phyloP scores from a whole-genome alignment of 768 basidiomycete genomes.

The Flagelloscypha sp. region DNA sequence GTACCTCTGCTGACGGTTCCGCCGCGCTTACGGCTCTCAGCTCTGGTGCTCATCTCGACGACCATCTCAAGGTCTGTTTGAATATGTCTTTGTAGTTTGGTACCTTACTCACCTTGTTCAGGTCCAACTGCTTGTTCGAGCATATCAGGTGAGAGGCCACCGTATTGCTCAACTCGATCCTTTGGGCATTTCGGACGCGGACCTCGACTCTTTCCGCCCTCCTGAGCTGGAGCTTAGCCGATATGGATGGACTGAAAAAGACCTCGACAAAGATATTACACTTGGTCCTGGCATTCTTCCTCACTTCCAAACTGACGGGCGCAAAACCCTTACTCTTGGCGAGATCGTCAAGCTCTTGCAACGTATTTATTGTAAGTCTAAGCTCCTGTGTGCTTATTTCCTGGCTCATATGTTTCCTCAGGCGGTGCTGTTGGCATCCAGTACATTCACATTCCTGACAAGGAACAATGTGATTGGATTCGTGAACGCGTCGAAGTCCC shows the following conservation, averaged over 20 bases:
- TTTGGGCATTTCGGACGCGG: constrained; percentile 84
- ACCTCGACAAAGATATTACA: constrained; percentile 89
- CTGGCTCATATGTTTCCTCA: constrained; percentile 21
- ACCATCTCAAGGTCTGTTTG: constrained; percentile 78
- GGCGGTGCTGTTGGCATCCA: constrained; percentile 86
- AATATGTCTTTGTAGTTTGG: constrained; percentile 2
- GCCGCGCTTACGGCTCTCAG: constrained; percentile 58
- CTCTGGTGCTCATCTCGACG: constrained; percentile 75
- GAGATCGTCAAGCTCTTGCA: constrained; percentile 88
- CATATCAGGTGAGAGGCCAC: constrained; percentile 98
- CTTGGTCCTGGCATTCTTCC: constrained; percentile 96
- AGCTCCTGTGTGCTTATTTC: neutral
- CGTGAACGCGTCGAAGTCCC: constrained; percentile 92
- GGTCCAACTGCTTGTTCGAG: constrained; percentile 96
- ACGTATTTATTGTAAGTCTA: constrained; percentile 83
- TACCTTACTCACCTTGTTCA: constrained; percentile 22
- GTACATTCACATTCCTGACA: constrained; percentile 94
- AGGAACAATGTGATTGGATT: constrained; percentile 99
- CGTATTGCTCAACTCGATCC: constrained; percentile 95
- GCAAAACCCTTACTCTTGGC: constrained; percentile 78
- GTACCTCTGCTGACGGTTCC: constrained; percentile 69
- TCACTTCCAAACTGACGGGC: constrained; percentile 83
- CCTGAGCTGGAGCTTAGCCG: constrained; percentile 90
- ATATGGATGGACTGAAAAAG: constrained; percentile 92
- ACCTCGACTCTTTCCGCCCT: constrained; percentile 69